These are phyloP conservation scores for Saturnispora quitensis DNA, from an alignment of 805 yeast genomes.

Conservation along the genomic window DNA sequence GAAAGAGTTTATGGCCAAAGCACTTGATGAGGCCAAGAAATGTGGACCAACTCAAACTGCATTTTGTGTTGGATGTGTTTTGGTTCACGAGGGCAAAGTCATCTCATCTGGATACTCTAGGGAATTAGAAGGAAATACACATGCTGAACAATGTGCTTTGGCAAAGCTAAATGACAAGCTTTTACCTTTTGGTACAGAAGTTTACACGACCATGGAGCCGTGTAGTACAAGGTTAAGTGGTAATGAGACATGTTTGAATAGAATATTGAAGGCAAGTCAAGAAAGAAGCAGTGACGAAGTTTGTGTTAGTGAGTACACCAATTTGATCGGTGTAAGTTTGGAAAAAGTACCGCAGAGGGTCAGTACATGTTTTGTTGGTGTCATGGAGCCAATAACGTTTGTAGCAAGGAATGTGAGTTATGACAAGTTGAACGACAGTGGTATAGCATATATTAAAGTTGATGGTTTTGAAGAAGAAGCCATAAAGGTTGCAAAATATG, in stretches of 20 bases:
- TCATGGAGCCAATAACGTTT: constrained; percentile 82
- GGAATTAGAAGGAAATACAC: constrained; percentile 90
- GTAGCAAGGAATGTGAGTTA: constrained; percentile 67
- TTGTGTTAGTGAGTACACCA: constrained; percentile 27
- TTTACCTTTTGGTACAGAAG: constrained; percentile 63
- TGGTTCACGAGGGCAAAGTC: constrained; percentile 56
- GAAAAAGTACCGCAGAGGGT: constrained; percentile 3
- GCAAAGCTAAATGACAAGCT: constrained; percentile 50
- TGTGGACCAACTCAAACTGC: constrained; percentile 81
- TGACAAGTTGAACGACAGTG: constrained; percentile 41
- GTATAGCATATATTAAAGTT: constrained; percentile 66
- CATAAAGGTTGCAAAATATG: constrained; percentile 60
- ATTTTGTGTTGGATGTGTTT: constrained; percentile 87
- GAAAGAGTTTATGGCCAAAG: constrained; percentile 57
- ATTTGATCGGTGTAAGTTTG: constrained; percentile 27
- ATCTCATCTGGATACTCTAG: constrained; percentile 83
- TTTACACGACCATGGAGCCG: constrained; percentile 97
- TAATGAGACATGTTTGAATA: constrained; percentile 76
- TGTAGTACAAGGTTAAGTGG: constrained; percentile 87
- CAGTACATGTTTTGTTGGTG: constrained; percentile 81
- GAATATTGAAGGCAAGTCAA: constrained; percentile 39
- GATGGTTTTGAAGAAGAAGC: constrained; percentile 75
- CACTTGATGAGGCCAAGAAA: constrained; percentile 67
- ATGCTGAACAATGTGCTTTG: constrained; percentile 93
- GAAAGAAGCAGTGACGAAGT: background rate